phyloP scores from a whole-genome alignment of 139 green algal species.

The Tetraselmis chui region DNA sequence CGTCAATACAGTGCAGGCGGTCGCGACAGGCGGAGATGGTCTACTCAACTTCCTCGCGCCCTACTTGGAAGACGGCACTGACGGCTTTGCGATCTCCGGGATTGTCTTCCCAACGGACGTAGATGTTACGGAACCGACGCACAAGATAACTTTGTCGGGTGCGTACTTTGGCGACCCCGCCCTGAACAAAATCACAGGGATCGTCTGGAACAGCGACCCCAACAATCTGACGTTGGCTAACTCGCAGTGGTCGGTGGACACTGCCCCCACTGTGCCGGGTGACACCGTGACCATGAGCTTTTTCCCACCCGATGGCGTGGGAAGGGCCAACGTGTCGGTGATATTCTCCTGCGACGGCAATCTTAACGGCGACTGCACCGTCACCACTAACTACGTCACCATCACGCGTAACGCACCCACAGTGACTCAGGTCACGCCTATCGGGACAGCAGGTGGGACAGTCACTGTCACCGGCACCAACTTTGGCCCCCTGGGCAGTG shows the following conservation, averaged over 20 bases:
- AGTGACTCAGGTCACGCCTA: constrained; percentile 7
- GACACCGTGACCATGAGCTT: neutral
- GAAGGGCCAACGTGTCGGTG: neutral
- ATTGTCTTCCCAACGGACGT: neutral
- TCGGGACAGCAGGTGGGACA: constrained; percentile 5
- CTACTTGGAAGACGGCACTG: neutral
- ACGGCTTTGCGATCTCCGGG: neutral
- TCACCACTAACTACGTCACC: neutral
- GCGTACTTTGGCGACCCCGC: neutral
- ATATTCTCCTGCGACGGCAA: neutral
- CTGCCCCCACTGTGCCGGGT: neutral
- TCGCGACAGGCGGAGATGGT: neutral
- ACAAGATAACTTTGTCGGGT: neutral
- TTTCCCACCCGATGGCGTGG: neutral
- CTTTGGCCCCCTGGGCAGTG: neutral
- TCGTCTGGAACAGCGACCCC: neutral
- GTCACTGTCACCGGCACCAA: constrained; percentile 16
- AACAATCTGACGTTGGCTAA: neutral
- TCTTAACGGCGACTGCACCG: neutral
- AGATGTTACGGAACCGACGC: neutral
- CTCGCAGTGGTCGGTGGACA: neutral
- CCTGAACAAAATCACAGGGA: neutral
- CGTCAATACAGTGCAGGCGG: neutral
- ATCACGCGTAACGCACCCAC: neutral
- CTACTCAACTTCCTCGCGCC: neutral